phyloP scores from a whole-genome alignment of 176 grass and related monocot species.

The Ananas comosus region DNA sequence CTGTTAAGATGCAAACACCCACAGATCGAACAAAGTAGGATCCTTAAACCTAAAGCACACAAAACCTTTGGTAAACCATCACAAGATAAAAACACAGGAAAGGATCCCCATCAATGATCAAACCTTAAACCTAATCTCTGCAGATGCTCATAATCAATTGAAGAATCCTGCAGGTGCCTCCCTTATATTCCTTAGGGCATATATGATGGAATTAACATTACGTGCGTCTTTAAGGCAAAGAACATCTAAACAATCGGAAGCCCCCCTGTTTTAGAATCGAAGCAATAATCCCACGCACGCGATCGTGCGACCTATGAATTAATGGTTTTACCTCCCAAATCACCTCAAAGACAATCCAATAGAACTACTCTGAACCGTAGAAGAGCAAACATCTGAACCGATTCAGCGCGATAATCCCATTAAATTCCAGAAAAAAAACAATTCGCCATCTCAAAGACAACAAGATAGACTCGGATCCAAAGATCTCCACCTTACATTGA shows the following conservation, averaged over 20 bases:
- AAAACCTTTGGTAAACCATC: background rate
- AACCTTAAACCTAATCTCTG: background rate
- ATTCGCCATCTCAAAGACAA: too few species aligned
- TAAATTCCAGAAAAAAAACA: background rate
- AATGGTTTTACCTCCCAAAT: slow-evolving; percentile 3
- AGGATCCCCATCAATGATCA: background rate
- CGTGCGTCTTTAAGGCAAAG: background rate
- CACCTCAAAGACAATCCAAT: background rate
- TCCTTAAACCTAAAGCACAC: background rate
- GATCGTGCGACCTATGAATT: background rate
- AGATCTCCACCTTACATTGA: background rate
- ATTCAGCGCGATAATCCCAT: slow-evolving; percentile 1
- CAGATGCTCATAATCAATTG: background rate
- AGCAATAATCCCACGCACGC: background rate
- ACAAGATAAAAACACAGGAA: background rate
- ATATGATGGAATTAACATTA: background rate
- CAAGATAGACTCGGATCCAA: too few species aligned
- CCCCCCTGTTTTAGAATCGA: background rate
- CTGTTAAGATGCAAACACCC: background rate
- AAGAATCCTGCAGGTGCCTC: background rate
- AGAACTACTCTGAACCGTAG: background rate
- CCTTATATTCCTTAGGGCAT: background rate
- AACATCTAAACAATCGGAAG: background rate
- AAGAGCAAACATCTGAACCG: background rate
- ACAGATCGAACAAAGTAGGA: background rate